These are phyloP conservation scores for Fraxinus albicans DNA, from an alignment of 305 asterid species.

Conservation along the genomic window DNA sequence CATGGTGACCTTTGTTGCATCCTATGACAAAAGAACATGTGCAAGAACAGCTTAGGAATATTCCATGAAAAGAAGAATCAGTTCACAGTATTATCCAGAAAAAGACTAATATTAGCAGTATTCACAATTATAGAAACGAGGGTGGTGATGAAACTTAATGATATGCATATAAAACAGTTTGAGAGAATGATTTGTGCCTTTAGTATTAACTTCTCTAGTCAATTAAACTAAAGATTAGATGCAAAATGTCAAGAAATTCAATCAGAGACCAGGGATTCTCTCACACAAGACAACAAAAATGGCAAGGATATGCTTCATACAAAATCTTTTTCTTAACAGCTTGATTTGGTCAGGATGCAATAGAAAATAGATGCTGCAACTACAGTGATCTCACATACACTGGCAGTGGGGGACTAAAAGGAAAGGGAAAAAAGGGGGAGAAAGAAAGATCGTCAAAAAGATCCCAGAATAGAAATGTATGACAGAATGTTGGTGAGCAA, in stretches of 20 bases:
- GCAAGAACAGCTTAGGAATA: neutral
- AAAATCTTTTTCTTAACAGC: neutral
- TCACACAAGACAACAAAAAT: neutral
- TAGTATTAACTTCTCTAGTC: neutral
- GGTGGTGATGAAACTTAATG: neutral
- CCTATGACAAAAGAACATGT: constrained; percentile 33
- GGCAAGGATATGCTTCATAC: neutral
- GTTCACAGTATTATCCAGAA: neutral
- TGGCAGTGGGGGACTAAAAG: neutral
- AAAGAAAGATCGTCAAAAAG: neutral
- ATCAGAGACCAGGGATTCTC: neutral
- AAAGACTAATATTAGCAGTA: neutral
- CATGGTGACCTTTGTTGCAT: constrained; percentile 98
- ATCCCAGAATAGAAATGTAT: neutral
- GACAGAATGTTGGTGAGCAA: neutral
- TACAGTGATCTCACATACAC: neutral
- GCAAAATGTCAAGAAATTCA: neutral
- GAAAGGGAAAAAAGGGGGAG: neutral
- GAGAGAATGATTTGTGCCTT: neutral
- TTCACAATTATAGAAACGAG: neutral
- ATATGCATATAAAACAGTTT: neutral
- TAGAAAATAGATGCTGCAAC: neutral
- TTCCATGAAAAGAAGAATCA: neutral
- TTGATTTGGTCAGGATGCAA: neutral
- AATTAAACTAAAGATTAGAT: neutral